These are phyloP conservation scores for Acanthamoeba lenticulata DNA, from an alignment of 208 protist species.

Conservation along the genomic window DNA sequence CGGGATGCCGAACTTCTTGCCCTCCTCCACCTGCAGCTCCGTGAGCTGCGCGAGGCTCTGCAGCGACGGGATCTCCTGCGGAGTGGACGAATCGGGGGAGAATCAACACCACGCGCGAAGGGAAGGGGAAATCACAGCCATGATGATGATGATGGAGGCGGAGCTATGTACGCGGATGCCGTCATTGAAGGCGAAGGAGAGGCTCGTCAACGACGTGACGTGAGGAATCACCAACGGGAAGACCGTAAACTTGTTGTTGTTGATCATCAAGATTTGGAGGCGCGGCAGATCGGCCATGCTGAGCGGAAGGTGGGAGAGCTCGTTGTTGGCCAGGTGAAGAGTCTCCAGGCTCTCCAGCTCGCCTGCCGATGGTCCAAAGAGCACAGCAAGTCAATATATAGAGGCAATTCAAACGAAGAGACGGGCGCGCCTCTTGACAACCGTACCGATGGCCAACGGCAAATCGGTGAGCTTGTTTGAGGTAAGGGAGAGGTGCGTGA, in stretches of 20 bases:
- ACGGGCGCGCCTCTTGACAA: not conserved
- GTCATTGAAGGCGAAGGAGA: constrained; percentile 27
- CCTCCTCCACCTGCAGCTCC: constrained; percentile 14
- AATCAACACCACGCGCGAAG: not conserved
- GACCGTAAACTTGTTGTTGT: constrained; percentile 20
- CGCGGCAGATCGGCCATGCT: not conserved
- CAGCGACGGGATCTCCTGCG: not conserved
- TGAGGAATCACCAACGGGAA: not conserved
- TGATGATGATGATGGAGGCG: not conserved
- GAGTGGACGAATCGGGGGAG: not conserved
- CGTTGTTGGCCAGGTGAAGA: constrained; percentile 14
- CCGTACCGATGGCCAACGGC: not conserved
- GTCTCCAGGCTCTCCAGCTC: not conserved
- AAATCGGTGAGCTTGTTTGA: not conserved
- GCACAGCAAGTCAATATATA: not conserved
- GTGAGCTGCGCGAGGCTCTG: not conserved
- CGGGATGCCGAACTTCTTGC: not conserved
- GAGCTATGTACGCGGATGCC: not conserved
- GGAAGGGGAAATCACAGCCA: not conserved
- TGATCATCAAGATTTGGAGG: not conserved
- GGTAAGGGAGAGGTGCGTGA: not conserved
- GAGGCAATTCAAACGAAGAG: not conserved
- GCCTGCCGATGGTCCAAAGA: not conserved
- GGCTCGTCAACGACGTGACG: not conserved
- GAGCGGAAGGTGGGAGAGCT: not conserved